Base-by-base conservation (phyloP, 108 stramenopile species). In the Nitzschia putrida region DNA sequence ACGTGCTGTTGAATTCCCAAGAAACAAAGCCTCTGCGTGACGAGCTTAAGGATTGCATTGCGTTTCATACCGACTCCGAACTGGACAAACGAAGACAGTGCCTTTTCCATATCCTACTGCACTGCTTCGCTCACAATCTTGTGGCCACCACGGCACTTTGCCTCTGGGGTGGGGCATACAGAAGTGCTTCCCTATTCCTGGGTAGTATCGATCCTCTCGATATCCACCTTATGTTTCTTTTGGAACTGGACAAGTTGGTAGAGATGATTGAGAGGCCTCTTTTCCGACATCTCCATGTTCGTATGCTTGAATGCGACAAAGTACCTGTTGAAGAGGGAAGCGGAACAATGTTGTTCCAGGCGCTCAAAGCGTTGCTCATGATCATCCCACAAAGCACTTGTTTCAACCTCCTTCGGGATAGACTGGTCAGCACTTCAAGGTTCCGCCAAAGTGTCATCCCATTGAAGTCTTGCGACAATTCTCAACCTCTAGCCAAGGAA, bases 201-300 rank as follows among this genome's bases (percentile, higher is more conserved):
- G 78, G 81, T 24, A 67, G 76, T 20, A 89, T 90, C 41, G 83
- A 91, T 72, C 88, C 93, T 14, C 54, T 91, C 21, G 93, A 94
- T 69, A 66, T 90, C 5, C 81, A 86, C 26, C 79, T 94, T 13
- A 82, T 88, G 72, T 91, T 89, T 64, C 76, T 88, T 24, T 68
- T 94, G 18, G 93, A 94, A 71, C 60, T 91, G 7, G 93, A 94
- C 44, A 82, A 86, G 58, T 57, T 94, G 39, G 80, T 94, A 52
- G 93, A 94, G 66, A 78, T 90, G 53, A 76, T 94, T 23, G 93
- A 94, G 69, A 79, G 93, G 21, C 93, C 93, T 0, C 61, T 94
- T 12, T 93, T 94, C 76, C 88, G 92, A 64, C 88, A 94, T 57
- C 74, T 94, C 72, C 90, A 91, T 61, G 74, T 94, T 45, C 80